Conservation (phyloP, 768 basidiomycete species). For the Paxillus ammoniavirescens region DNA sequence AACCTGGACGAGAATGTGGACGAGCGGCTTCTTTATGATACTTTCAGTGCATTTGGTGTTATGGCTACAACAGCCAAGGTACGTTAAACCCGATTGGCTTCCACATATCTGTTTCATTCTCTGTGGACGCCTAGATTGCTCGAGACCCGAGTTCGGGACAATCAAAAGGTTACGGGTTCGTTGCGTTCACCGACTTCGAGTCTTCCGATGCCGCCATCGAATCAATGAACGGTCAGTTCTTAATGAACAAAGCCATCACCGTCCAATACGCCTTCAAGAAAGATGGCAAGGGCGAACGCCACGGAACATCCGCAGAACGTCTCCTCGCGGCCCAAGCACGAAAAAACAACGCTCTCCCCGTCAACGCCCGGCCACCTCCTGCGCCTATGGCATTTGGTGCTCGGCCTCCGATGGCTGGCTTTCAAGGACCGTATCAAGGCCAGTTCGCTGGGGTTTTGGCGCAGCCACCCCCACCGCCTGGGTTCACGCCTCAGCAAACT, state of each 20-base stretch:
- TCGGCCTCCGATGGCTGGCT: slow-evolving; percentile 66
- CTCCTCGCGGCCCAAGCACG: slow-evolving; percentile 93
- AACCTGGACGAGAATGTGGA: slow-evolving; percentile 95
- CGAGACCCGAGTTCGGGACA: slow-evolving; percentile 80
- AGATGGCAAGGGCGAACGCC: slow-evolving; percentile 96
- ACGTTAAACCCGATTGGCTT: slow-evolving; percentile 14
- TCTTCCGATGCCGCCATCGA: slow-evolving; percentile 95
- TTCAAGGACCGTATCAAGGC: slow-evolving; percentile 80
- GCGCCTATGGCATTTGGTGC: slow-evolving; percentile 72
- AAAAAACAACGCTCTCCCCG: slow-evolving; percentile 90
- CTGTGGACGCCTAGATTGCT: slow-evolving; percentile 61
- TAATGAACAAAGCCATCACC: slow-evolving; percentile 97
- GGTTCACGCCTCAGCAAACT: slow-evolving; percentile 73
- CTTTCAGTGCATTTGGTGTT: slow-evolving; percentile 92
- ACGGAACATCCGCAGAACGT: slow-evolving; percentile 96
- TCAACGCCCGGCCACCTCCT: slow-evolving; percentile 71
- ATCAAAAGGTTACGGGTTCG: slow-evolving; percentile 97
- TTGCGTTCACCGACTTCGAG: slow-evolving; percentile 97
- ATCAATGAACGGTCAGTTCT: slow-evolving; percentile 95
- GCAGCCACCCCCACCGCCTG: slow-evolving; percentile 77
- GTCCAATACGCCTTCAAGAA: slow-evolving; percentile 99
- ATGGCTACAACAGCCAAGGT: slow-evolving; percentile 90
- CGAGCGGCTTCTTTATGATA: slow-evolving; percentile 89
- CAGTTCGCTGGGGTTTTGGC: slow-evolving; percentile 91
- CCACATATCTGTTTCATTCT: not conserved